Evolutionary conservation across 192 early-diverging fungal species (phyloP), one percentile per base, ranked within the genome.

Genomic region (Mycoemilia scoparia): DNA sequence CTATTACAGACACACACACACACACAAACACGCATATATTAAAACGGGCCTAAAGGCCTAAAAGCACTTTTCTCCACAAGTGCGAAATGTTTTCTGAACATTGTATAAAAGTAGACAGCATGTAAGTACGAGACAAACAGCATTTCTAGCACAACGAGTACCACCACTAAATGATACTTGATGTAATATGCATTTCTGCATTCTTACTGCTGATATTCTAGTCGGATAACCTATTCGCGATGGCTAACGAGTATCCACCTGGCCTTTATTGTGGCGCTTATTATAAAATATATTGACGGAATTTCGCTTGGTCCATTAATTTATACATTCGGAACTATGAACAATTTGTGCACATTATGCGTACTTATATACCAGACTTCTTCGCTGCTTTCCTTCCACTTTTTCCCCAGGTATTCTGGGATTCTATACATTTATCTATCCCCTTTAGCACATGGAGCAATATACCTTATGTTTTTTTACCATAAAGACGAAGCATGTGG

Each of bases 371-470:
- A 52, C 49, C 59, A 62, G 23, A 21, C 52, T 23, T 6, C 42
- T 12, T 62, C 56, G 32, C 56, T 56, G 29, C 24, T 56, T 1
- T 34, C 59, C 6, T 25, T 62, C 4, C 55, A 62, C 24, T 56
- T 45, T 33, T 28, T 19, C 11, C 54, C 50, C 0, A 17, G 9
- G 24, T 56, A 45, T 52, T 62, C 56, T 16, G 59, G 53, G 32
- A 34, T 29, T 4, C 47, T 49, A 0, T 52, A 56, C 7, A 27
- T 62, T 7, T 49, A 45, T 32, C 46, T 48, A 21, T 62, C 59
- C 41, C 59, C 59, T n/a, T 56, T 62, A 26, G 59, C 59, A 8
- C 56, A 54, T 52, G 59, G 53, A 5, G 49, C 49, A 6, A 45
- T 52, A 8, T 62, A 54, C 53, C 34, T 62, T 14, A 16, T 56